These are phyloP conservation scores for Cyberlindnera sargentensis DNA, from an alignment of 805 yeast species.

Conservation along the genomic window DNA sequence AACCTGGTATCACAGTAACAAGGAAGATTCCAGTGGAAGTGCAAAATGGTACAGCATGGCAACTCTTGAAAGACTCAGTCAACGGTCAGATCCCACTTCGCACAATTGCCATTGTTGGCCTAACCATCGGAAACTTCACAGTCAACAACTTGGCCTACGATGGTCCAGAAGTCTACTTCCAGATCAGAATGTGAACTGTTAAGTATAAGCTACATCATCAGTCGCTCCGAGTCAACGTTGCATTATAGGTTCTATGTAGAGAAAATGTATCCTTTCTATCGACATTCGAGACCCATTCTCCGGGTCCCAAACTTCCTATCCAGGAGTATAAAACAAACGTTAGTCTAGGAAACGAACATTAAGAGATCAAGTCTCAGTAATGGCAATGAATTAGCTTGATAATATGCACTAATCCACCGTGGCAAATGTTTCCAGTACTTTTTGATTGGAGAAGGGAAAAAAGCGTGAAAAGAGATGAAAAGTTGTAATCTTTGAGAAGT, in stretches of 20 bases:
- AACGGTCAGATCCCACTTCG: constrained; percentile 44
- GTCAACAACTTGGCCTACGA: constrained; percentile 34
- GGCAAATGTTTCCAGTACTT: constrained; percentile 29
- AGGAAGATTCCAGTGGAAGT: constrained; percentile 43
- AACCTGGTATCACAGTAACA: constrained; percentile 47
- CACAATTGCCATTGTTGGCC: constrained; percentile 36
- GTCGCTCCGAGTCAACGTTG: not conserved
- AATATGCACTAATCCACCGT: constrained; percentile 24
- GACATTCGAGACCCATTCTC: constrained; percentile 24
- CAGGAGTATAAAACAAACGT: constrained; percentile 17
- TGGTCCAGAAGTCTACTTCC: constrained; percentile 38
- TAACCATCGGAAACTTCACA: constrained; percentile 33
- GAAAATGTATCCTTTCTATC: constrained; percentile 24
- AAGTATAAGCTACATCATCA: not conserved
- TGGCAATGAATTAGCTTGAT: constrained; percentile 27
- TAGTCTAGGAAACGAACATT: constrained; percentile 25
- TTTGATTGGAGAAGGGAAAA: constrained; percentile 25
- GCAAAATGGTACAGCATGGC: constrained; percentile 38
- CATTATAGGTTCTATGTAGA: not conserved
- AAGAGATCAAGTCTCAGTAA: constrained; percentile 23
- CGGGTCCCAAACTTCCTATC: constrained; percentile 29
- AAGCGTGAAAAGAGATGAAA: constrained; percentile 5
- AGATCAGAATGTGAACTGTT: constrained; percentile 25
- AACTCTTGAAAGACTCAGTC: constrained; percentile 41
- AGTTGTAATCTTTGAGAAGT: not conserved